Conservation (phyloP, 441 rosid genomes). For the Erysimum pusillum region DNA sequence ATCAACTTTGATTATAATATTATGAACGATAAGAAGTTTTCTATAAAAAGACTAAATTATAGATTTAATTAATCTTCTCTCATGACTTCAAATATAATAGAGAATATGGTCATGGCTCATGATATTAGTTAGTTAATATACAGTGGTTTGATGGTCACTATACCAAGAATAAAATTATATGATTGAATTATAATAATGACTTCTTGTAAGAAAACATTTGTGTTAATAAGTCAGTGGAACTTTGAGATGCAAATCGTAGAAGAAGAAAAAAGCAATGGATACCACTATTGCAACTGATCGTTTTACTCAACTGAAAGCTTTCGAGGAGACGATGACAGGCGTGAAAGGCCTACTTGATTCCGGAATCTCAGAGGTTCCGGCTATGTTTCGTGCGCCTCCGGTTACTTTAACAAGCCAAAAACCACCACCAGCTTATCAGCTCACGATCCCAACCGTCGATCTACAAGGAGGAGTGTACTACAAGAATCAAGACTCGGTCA, state of each 20-base stretch:
- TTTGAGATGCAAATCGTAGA: neutral
- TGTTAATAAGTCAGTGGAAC: neutral
- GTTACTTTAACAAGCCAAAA: conserved; percentile 10
- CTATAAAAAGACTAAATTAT: neutral
- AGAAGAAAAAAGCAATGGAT: neutral
- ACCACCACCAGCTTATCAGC: conserved; percentile 21
- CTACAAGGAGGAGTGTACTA: conserved; percentile 11
- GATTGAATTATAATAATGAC: neutral
- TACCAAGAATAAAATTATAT: neutral
- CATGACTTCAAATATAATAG: neutral
- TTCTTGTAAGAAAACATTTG: neutral
- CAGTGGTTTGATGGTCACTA: neutral
- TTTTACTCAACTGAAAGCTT: neutral
- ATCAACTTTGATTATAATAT: neutral
- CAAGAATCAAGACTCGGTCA: conserved; percentile 1
- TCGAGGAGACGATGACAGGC: neutral
- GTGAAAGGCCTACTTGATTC: neutral
- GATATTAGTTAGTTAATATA: neutral
- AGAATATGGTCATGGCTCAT: neutral
- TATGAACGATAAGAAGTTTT: neutral
- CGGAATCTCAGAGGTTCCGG: neutral
- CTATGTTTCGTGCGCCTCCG: neutral
- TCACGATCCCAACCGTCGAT: conserved; percentile 41
- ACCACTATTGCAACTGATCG: neutral
- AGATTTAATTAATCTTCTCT: neutral